Conservation (phyloP, 164 flowering plant species). For the Vitis labrusca region DNA sequence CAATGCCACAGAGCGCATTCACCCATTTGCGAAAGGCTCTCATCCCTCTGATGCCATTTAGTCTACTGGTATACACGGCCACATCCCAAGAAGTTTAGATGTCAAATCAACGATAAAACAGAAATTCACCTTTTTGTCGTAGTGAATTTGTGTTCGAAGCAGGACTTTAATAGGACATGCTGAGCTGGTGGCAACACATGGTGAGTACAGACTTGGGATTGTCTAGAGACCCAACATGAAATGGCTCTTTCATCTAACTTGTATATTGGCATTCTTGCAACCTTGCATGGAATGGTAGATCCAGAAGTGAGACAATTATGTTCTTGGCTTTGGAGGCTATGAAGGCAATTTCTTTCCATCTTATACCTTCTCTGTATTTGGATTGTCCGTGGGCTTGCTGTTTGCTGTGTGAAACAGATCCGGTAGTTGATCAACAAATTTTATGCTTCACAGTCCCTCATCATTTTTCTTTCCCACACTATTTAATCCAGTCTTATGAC, state of each 20-base stretch:
- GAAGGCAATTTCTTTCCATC: constrained; percentile 14
- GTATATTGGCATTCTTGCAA: constrained; percentile 44
- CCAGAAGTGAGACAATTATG: constrained; percentile 14
- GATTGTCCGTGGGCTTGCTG: neutral
- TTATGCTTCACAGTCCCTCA: neutral
- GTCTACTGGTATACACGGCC: constrained; percentile 36
- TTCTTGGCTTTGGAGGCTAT: constrained; percentile 20
- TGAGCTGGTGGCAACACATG: constrained; percentile 15
- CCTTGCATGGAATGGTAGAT: constrained; percentile 38
- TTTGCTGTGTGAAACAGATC: neutral
- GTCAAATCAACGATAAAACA: neutral
- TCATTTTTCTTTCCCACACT: neutral
- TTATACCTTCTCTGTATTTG: neutral
- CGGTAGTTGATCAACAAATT: neutral
- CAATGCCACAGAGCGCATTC: constrained; percentile 31
- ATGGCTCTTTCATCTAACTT: constrained; percentile 61
- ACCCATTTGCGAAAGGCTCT: constrained; percentile 31
- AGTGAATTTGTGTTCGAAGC: constrained; percentile 13
- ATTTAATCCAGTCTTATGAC: neutral
- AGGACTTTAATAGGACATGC: constrained; percentile 32
- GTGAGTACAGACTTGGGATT: constrained; percentile 58
- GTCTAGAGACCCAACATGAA: constrained; percentile 46
- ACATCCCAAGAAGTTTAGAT: constrained; percentile 37
- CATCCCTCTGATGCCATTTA: constrained; percentile 31
- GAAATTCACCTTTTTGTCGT: neutral